Conservation (phyloP, 2,329 filamentous ascomycete species). For the Coniochaeta prunicola region DNA sequence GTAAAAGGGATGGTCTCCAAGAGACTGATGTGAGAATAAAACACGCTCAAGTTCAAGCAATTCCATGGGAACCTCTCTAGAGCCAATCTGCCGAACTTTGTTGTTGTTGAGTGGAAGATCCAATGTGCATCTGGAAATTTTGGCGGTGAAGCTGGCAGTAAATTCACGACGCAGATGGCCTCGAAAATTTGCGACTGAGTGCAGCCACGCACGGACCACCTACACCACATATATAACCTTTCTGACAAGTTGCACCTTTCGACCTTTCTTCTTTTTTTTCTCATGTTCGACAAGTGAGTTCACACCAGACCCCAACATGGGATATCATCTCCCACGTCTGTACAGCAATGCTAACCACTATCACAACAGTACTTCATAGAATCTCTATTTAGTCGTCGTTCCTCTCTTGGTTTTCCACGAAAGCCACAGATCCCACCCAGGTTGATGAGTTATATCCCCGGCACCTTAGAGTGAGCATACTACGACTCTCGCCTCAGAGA, state of each 20-base stretch:
- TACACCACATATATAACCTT: conserved; percentile 31
- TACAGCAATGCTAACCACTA: neutral
- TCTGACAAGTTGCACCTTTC: neutral
- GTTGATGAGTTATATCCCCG: neutral
- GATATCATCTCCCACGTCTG: neutral
- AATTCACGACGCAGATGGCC: neutral
- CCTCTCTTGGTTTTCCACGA: conserved; percentile 1
- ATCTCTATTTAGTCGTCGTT: conserved; percentile 2
- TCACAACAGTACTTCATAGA: neutral
- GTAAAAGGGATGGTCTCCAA: too few species aligned
- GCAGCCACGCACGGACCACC: conserved; percentile 15
- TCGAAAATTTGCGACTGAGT: neutral
- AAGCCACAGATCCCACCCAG: neutral
- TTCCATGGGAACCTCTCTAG: too few species aligned
- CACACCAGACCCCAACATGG: neutral
- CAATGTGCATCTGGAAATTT: conserved; percentile 15
- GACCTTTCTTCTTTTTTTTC: neutral
- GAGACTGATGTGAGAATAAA: too few species aligned
- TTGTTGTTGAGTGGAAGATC: neutral
- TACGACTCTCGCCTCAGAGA: neutral
- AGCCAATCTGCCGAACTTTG: neutral
- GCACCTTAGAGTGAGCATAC: neutral
- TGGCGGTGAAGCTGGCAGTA: conserved; percentile 23
- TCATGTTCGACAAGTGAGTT: neutral
- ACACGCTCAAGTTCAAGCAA: too few species aligned